These are phyloP conservation scores for Mycena capillaripes DNA, from an alignment of 768 basidiomycete species.

Conservation along the genomic window DNA sequence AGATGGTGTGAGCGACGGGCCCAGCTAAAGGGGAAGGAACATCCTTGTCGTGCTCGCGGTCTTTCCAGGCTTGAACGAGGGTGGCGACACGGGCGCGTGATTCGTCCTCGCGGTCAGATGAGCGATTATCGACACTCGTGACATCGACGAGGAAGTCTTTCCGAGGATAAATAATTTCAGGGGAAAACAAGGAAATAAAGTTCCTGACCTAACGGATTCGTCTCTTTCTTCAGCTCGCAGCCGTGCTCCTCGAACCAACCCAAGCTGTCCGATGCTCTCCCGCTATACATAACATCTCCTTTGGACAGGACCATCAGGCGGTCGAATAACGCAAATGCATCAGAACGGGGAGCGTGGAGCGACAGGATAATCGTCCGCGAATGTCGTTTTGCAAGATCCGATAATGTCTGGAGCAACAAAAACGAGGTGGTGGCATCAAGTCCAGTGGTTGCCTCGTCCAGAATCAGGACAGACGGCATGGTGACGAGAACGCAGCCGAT, in stretches of 20 bases:
- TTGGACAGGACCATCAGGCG: slow-evolving; percentile 57
- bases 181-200: not conserved
- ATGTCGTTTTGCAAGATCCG: slow-evolving; percentile 43
- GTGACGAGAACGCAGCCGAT: slow-evolving; percentile 63
- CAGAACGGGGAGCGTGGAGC: slow-evolving; percentile 62
- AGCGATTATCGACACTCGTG: slow-evolving; percentile 54
- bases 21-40: slow-evolving; percentile 19
- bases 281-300: slow-evolving; percentile 58
- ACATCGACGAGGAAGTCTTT: slow-evolving; percentile 53
- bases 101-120: slow-evolving; percentile 50
- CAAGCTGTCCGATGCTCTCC: slow-evolving; percentile 46
- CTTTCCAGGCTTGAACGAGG: slow-evolving; percentile 53
- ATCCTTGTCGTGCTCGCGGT: slow-evolving; percentile 15
- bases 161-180: slow-evolving; percentile 51
- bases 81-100: slow-evolving; percentile 48
- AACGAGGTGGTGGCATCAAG: slow-evolving; percentile 46
- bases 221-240: slow-evolving; percentile 45
- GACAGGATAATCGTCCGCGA: slow-evolving; percentile 58
- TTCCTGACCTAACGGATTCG: slow-evolving; percentile 55
- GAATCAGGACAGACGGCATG: slow-evolving; percentile 57
- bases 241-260: slow-evolving; percentile 54
- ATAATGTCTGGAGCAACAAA: slow-evolving; percentile 46
- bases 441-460: slow-evolving; percentile 53
- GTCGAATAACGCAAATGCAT: slow-evolving; percentile 62
- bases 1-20: slow-evolving; percentile 31